phyloP scores from a whole-genome alignment of 2,329 filamentous ascomycete genomes.

The Fusarium sacchari region DNA sequence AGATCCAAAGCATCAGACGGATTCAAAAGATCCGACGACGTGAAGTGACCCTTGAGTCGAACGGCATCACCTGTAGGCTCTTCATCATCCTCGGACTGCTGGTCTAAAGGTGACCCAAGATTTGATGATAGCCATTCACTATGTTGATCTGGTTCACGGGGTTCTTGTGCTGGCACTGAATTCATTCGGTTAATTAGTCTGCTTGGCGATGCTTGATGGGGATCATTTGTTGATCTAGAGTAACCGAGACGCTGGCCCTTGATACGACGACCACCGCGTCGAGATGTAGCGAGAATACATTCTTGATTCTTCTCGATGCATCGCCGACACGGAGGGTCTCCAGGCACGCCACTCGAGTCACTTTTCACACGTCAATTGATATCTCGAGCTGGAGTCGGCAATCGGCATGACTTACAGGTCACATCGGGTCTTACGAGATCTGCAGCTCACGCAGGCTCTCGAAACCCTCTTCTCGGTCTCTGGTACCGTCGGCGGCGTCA shows the following conservation, averaged over 20 bases:
- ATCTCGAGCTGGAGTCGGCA: not conserved
- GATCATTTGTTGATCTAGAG: not conserved
- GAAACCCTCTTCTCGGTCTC: constrained; percentile 33
- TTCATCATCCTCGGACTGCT: constrained; percentile 12
- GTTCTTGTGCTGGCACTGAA: not conserved
- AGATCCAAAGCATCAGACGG: constrained; percentile 55
- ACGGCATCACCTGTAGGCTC: not conserved
- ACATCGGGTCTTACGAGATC: constrained; percentile 33
- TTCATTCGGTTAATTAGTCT: not conserved
- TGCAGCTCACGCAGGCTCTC: constrained; percentile 30
- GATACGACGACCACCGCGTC: constrained; percentile 51
- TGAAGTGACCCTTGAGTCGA: constrained; percentile 52
- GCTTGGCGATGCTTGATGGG: not conserved
- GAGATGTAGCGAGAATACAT: constrained; percentile 54
- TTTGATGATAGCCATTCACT: constrained; percentile 29
- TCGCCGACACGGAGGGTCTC: constrained; percentile 50
- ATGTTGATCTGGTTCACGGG: constrained; percentile 7
- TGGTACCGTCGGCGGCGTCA: constrained; percentile 11
- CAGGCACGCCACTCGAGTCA: constrained; percentile 49
- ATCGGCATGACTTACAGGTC: constrained; percentile 19
- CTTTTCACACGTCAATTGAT: constrained; percentile 20
- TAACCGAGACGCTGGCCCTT: constrained; percentile 35
- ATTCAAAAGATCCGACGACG: constrained; percentile 53
- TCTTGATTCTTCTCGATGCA: constrained; percentile 52
- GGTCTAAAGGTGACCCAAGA: constrained; percentile 28